A percentile compares a stretch with the other conserved stretches of the same genome.
Conservation (phyloP, 305 asterid genomes). For the Fraxinus albicans region DNA sequence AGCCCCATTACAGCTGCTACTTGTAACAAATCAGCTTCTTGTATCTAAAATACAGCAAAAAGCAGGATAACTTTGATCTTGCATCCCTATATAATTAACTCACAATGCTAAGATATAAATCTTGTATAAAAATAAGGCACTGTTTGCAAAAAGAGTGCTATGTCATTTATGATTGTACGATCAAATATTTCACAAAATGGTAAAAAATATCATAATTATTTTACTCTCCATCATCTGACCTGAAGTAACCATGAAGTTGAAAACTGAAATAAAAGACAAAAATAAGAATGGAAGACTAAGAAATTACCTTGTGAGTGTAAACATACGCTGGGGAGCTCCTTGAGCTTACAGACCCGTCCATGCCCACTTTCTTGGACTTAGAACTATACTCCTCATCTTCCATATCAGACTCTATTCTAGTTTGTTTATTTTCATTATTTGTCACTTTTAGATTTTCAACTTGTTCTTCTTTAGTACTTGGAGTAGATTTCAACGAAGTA, state of each 20-base stretch:
- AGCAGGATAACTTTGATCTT: conserved; percentile 13
- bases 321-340: conserved; percentile 55
- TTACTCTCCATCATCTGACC: not conserved
- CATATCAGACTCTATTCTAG: conserved; percentile 32
- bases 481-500: conserved; percentile 32
- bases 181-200: not conserved
- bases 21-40: conserved; percentile 82
- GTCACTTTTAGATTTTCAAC: conserved; percentile 28
- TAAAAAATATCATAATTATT: not conserved
- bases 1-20: conserved; percentile 95
- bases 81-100: conserved; percentile 5
- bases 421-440: conserved; percentile 24
- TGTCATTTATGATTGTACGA: not conserved
- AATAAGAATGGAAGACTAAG: conserved; percentile 14
- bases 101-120: not conserved
- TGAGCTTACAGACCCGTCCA: conserved; percentile 33
- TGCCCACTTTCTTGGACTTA: conserved; percentile 43
- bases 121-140: not conserved
- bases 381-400: conserved; percentile 42
- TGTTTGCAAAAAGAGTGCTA: not conserved
- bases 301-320: conserved; percentile 70
- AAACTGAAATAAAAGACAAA: not conserved
- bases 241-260: not conserved
- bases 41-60: conserved; percentile 55
- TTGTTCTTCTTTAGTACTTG: conserved; percentile 32